Base-by-base conservation (phyloP, 805 yeast genomes). In the Yarrowia sp. region DNA sequence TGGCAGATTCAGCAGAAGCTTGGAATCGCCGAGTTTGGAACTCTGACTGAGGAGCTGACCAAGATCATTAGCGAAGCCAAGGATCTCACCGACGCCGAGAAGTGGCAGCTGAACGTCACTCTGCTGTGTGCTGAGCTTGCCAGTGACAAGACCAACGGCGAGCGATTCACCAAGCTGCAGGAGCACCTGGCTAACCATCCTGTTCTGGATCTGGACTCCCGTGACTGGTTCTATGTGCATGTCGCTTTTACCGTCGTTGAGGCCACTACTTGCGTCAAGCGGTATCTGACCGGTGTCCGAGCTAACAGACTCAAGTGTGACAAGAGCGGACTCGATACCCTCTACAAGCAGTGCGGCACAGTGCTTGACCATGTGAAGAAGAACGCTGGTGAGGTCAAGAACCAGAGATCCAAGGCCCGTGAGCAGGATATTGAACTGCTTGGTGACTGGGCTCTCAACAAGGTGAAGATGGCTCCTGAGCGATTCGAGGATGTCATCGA, bases 141-240 rank as follows among this genome's bases (percentile, higher is more conserved):
- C 35, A 32, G 26, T 12, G 52, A 59, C 12, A 59, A 59, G 52
- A 8, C 19, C 19, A 59, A 69, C 15, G 53, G 36, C 7, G 43
- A 8, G 69, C 73, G 43, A 70, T 73, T 46, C 11, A 70, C 59
- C 19, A 14, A 19, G n/a, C 56, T 70, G n/a, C 50, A 26, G 10
- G 46, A 65, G 36, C 40, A 42, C 52, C 53, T 65, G 38, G 35
- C 35, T 22, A 40, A 35, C 35, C 68, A 42, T 32, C 66, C 45
- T 3, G 32, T 16, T 36, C n/a, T 36, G 22, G n/a, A 19, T 14
- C 22, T 26, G 16, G 49, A 41, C 52, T n/a, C 53, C 8, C 26
- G 40, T 22, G 58, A 71, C 64, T 76, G 79, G 80, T 65, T 67
- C 14, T 69, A 74, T 56, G 66, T 70, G 61, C 79, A 78, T 69